A percentile compares a stretch with the other conserved stretches of the same genome.
Evolutionary conservation across 805 yeast genomes (phyloP).

Genomic region (Candida pseudofarinosa): DNA sequence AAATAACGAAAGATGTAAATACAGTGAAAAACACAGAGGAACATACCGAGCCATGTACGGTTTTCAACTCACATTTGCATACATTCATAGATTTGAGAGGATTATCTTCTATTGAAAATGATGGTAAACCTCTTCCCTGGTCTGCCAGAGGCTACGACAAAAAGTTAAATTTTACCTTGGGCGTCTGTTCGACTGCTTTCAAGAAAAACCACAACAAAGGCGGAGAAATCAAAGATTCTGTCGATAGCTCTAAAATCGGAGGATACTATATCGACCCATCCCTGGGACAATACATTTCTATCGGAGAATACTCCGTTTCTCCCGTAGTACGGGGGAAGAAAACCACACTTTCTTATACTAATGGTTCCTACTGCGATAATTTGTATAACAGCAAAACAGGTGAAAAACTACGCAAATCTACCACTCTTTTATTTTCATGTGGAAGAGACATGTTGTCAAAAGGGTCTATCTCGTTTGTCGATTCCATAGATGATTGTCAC

Average conservation of each 20-base stretch:
- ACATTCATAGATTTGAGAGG: slow-evolving; percentile 51
- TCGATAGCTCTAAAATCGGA: slow-evolving; percentile 39
- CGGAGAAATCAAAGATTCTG: slow-evolving; percentile 37
- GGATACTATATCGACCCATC: slow-evolving; percentile 39
- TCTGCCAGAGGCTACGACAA: slow-evolving; percentile 66
- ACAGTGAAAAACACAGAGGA: slow-evolving; percentile 1
- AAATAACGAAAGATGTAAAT: background rate
- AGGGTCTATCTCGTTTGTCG: slow-evolving; percentile 67
- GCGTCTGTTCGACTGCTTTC: slow-evolving; percentile 44
- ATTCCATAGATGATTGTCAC: slow-evolving; percentile 70
- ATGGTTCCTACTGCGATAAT: slow-evolving; percentile 58
- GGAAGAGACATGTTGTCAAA: slow-evolving; percentile 67
- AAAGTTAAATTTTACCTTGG: slow-evolving; percentile 62
- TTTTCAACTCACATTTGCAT: slow-evolving; percentile 35
- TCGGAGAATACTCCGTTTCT: slow-evolving; percentile 55
- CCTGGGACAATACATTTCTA: slow-evolving; percentile 31
- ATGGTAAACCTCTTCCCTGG: slow-evolving; percentile 53
- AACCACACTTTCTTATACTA: slow-evolving; percentile 61
- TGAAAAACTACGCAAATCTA: slow-evolving; percentile 50
- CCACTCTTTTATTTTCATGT: slow-evolving; percentile 70
- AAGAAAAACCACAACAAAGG: slow-evolving; percentile 36
- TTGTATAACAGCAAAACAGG: slow-evolving; percentile 39
- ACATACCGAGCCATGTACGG: slow-evolving; percentile 34
- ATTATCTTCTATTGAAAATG: slow-evolving; percentile 44
- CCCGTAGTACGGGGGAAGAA: slow-evolving; percentile 73